phyloP scores from a whole-genome alignment of 805 yeast genomes.

The Diddensiella caesifluorescens region DNA sequence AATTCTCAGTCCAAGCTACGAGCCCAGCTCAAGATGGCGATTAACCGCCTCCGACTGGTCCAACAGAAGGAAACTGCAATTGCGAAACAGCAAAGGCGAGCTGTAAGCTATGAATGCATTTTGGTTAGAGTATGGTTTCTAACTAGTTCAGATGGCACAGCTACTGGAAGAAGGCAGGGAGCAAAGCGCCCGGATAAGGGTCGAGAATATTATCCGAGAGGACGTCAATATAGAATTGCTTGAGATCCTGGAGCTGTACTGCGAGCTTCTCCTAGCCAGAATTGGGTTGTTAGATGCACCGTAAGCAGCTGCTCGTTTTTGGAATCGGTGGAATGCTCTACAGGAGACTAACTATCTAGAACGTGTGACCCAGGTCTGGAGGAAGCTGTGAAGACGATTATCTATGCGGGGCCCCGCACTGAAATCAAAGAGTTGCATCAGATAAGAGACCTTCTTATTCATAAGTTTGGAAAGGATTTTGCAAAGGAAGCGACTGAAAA shows the following conservation, averaged over 20 bases:
- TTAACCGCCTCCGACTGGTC: constrained; percentile 61
- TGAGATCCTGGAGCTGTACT: constrained; percentile 73
- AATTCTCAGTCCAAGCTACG: constrained; percentile 20
- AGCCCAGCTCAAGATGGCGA: constrained; percentile 54
- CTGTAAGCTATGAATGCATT: constrained; percentile 28
- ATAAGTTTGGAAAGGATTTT: constrained; percentile 66
- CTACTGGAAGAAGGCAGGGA: constrained; percentile 65
- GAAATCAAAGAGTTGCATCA: constrained; percentile 67
- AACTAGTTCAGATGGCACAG: constrained; percentile 52
- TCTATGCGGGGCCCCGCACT: constrained; percentile 64
- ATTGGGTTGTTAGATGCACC: constrained; percentile 49
- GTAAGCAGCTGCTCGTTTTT: constrained; percentile 8
- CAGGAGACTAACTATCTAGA: constrained; percentile 28
- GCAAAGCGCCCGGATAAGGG: constrained; percentile 75
- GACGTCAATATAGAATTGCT: constrained; percentile 74
- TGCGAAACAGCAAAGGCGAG: constrained; percentile 68
- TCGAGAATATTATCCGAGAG: constrained; percentile 77
- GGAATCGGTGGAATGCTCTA: neutral
- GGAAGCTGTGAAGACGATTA: constrained; percentile 69
- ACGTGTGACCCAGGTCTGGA: constrained; percentile 54
- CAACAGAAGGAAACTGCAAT: constrained; percentile 72
- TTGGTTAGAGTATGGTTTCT: neutral
- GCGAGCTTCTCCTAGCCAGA: constrained; percentile 76
- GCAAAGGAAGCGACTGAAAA: constrained; percentile 50
- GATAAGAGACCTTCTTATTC: constrained; percentile 56